A percentile compares a stretch with the other conserved stretches of the same genome.
These are phyloP conservation scores for Gynandropsis gynandra DNA, from an alignment of 345 rosid genomes.

Conservation along the genomic window DNA sequence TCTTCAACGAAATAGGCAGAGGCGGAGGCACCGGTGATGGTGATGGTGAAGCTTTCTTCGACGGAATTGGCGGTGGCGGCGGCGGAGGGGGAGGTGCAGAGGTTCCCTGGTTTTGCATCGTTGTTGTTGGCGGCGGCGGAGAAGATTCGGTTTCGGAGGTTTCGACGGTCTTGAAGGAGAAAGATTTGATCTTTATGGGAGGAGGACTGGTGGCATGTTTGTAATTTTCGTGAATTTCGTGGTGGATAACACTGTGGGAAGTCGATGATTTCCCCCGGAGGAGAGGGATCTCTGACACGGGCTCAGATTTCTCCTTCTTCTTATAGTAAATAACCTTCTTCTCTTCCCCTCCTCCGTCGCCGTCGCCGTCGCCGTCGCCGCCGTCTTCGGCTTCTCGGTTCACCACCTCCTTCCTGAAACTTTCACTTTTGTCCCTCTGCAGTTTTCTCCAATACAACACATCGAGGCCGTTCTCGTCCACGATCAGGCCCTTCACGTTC, in stretches of 20 bases:
- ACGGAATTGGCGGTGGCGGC: not conserved
- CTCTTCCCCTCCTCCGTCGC: constrained; percentile 21
- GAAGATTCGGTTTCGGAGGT: no score
- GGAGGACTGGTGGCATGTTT: not conserved
- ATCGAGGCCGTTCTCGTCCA: constrained; percentile 73
- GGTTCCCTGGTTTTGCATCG: not conserved
- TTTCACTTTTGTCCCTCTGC: constrained; percentile 26
- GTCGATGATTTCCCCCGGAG: constrained; percentile 56
- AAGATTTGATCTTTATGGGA: not conserved
- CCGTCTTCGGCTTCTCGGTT: constrained; percentile 23
- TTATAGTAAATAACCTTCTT: constrained; percentile 20
- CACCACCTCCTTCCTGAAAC: constrained; percentile 23
- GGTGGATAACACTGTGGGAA: constrained; percentile 33
- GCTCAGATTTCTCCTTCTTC: constrained; percentile 28
- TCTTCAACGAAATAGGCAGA: constrained; percentile 24
- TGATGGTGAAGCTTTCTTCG: not conserved
- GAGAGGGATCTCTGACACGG: constrained; percentile 47
- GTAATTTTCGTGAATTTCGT: constrained; percentile 1
- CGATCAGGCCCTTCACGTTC: constrained; percentile 43
- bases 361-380: no score
- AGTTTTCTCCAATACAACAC: constrained; percentile 68
- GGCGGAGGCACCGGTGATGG: constrained; percentile 20
- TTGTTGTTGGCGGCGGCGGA: not conserved
- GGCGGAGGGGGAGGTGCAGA: not conserved
- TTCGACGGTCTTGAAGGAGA: not conserved